Base-by-base conservation (phyloP, 2,329 filamentous ascomycete genomes). In the Epichloe uncinata region DNA sequence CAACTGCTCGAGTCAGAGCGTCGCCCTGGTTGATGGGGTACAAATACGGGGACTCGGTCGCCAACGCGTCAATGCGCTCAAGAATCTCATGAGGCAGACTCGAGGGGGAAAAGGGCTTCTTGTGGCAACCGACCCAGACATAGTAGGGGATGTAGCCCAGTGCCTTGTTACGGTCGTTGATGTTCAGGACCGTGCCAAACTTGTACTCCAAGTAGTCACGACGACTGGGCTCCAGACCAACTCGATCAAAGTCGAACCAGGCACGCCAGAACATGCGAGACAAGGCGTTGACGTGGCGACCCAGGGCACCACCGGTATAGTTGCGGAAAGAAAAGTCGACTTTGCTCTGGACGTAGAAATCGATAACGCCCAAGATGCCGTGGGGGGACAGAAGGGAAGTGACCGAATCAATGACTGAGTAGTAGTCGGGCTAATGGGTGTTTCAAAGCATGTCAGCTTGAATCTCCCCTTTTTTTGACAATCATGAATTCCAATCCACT, bases 71-170 rank as follows among this genome's bases (percentile, higher is more conserved):
- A 50, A 95, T 78, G 55, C 84, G 85, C 61, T 90, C 87, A 43
- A 95, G 77, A 53, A 84, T 77, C 55, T 85, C 81, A 58, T 81
- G 74, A 20, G 79, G 74, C 52, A 82, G 73, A 54, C 72, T 75
- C 30, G 74, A 73, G 2, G 73, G 73, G n/a, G 74, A 77, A 36
- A 80, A 76, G 4, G 84, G 82, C 56, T 84, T 83, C 69, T 93
- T 91, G 51, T 85, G 85, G 61, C 88, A 93, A 34, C 91, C 91
- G 22, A 97, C 68, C 79, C 93, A 97, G 59, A 96, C 82, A 62
- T 97, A 96, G 71, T 95, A 97, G 0, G 91, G 91, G 53, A 97
- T 95, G n/a, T 82, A 84, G 8, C 90, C 90, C 1, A 97, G 75
- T 12, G 84, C 74, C 55, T 81, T 82, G 68, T 96, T 96, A 44